phyloP scores from a whole-genome alignment of 1,139 yeast species.

The Scheffersomyces quercinus region DNA sequence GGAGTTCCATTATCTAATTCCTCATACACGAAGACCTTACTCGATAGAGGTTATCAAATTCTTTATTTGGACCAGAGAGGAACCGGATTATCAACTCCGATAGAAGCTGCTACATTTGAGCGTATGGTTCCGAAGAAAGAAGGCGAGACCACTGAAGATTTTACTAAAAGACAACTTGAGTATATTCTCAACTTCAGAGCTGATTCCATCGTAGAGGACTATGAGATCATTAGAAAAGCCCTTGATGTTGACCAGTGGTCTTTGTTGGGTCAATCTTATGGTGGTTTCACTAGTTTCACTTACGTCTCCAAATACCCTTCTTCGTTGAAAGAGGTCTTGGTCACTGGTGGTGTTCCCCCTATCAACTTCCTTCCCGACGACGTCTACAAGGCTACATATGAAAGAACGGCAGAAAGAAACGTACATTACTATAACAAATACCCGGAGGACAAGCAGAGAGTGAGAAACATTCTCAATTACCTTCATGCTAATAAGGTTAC shows the following conservation, averaged over 20 bases:
- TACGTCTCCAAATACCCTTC: conserved; percentile 49
- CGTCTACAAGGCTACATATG: conserved; percentile 50
- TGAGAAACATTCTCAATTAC: conserved; percentile 37
- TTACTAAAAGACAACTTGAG: conserved; percentile 28
- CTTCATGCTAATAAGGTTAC: conserved; percentile 26
- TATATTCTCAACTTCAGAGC: conserved; percentile 50
- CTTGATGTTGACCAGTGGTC: conserved; percentile 48
- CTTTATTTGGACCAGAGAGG: conserved; percentile 59
- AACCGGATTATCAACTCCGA: conserved; percentile 52
- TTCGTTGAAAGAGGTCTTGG: conserved; percentile 38
- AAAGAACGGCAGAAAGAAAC: conserved; percentile 49
- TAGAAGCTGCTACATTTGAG: conserved; percentile 34
- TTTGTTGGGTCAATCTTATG: conserved; percentile 56
- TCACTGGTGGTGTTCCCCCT: conserved; percentile 64
- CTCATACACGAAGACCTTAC: conserved; percentile 36
- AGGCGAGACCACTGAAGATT: conserved; percentile 16
- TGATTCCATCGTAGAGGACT: conserved; percentile 51
- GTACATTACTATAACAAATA: conserved; percentile 47
- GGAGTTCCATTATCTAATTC: conserved; percentile 36
- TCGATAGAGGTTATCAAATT: conserved; percentile 47
- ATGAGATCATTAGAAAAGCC: conserved; percentile 42
- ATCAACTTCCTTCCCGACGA: conserved; percentile 42
- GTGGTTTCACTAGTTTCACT: conserved; percentile 54
- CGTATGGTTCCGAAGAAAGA: conserved; percentile 13
- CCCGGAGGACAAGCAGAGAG: conserved; percentile 44